Conservation (phyloP, 2,329 filamentous ascomycete species). For the Claviceps africana region DNA sequence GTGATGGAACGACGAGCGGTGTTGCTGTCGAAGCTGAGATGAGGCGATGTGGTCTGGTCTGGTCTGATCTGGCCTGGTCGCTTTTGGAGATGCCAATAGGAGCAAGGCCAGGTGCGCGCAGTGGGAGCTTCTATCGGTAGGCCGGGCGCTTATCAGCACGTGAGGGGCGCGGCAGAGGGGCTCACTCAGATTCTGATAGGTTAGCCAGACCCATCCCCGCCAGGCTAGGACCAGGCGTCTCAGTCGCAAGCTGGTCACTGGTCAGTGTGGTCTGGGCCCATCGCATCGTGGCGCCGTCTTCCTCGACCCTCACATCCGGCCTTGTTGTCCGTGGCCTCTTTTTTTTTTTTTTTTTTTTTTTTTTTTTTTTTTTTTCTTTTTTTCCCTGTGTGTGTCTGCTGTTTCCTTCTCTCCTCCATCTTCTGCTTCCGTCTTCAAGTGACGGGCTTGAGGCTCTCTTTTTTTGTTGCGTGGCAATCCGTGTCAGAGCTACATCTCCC, state of each 20-base stretch:
- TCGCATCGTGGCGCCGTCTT: neutral
- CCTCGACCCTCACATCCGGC: neutral
- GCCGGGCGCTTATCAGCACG: neutral
- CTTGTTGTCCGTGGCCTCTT: neutral
- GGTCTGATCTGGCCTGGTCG: conserved; percentile 9
- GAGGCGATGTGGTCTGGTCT: conserved; percentile 17
- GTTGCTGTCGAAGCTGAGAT: conserved; percentile 11
- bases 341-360: neutral
- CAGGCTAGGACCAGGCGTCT: too few relatives aligned
- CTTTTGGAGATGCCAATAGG: conserved; percentile 11
- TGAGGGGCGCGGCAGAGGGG: neutral
- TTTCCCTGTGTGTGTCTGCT: too few relatives aligned
- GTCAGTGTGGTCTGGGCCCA: too few relatives aligned
- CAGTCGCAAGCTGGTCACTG: neutral
- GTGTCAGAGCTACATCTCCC: neutral
- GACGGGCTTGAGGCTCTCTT: neutral
- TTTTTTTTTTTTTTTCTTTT: neutral
- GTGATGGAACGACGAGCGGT: neutral
- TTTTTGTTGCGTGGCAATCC: neutral
- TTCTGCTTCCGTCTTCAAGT: neutral
- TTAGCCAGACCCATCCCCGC: too few relatives aligned
- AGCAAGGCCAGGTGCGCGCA: too few relatives aligned
- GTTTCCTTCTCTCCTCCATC: neutral
- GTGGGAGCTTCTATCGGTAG: neutral
- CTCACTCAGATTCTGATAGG: too few relatives aligned